A percentile compares a stretch with the other conserved stretches of the same genome.
Conservation (phyloP, 2,329 filamentous ascomycete genomes). For the Penicillium sp. region DNA sequence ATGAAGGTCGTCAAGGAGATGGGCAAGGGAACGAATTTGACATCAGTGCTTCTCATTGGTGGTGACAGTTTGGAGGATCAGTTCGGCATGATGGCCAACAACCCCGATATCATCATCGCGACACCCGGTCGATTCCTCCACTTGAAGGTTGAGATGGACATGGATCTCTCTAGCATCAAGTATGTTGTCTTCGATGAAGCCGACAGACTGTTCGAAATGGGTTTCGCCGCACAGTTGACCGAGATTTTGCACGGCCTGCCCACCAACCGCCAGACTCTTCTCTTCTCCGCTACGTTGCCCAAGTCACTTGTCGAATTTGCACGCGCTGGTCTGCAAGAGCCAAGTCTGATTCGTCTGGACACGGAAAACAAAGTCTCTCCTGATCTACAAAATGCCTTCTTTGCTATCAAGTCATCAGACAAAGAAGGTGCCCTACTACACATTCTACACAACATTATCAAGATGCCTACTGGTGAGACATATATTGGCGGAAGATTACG, state of each 20-base stretch:
- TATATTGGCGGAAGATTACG: slow-evolving; percentile 49
- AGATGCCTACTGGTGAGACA: slow-evolving; percentile 73
- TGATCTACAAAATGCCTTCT: slow-evolving; percentile 93
- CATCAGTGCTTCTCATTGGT: slow-evolving; percentile 85
- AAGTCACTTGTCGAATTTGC: slow-evolving; percentile 96
- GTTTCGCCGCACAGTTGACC: slow-evolving; percentile 86
- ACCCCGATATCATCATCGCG: slow-evolving; percentile 96
- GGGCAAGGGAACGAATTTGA: slow-evolving; percentile 83
- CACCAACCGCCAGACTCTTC: slow-evolving; percentile 76
- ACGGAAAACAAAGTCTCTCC: slow-evolving; percentile 95
- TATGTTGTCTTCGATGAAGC: slow-evolving; percentile 99
- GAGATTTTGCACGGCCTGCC: slow-evolving; percentile 92
- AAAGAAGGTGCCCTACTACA: slow-evolving; percentile 92
- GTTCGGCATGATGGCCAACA: slow-evolving; percentile 86
- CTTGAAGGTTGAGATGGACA: slow-evolving; percentile 91
- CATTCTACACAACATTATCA: slow-evolving; percentile 86
- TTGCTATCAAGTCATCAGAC: slow-evolving; percentile 85
- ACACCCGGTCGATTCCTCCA: slow-evolving; percentile 96
- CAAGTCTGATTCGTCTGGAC: slow-evolving; percentile 83
- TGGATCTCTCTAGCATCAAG: slow-evolving; percentile 85
- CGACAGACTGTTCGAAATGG: slow-evolving; percentile 97
- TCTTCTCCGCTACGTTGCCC: slow-evolving; percentile 94
- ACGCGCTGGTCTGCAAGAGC: slow-evolving; percentile 87
- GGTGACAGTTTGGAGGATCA: slow-evolving; percentile 96
- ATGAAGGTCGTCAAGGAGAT: slow-evolving; percentile 96